Evolutionary conservation across 2,329 filamentous ascomycete genomes (phyloP).

Genomic region (Colletotrichum sp.): DNA sequence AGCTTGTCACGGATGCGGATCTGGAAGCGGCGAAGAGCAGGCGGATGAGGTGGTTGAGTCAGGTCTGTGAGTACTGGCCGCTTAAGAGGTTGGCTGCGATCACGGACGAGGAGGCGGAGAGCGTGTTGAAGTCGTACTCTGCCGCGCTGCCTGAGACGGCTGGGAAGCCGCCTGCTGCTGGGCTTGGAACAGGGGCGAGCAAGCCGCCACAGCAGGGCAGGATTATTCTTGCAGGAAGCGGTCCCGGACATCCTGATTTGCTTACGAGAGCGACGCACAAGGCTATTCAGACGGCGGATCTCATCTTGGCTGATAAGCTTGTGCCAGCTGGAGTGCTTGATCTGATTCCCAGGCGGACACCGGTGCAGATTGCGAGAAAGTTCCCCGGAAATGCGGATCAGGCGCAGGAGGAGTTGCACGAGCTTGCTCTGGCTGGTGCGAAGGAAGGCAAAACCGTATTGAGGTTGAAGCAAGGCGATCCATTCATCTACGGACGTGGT

Average conservation of each 20-base stretch:
- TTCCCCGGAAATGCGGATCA: constrained; percentile 96
- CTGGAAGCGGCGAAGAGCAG: constrained; percentile 76
- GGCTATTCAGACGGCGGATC: constrained; percentile 75
- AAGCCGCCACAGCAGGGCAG: constrained; percentile 56
- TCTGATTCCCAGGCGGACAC: constrained; percentile 87
- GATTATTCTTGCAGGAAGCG: constrained; percentile 89
- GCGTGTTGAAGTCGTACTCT: constrained; percentile 76
- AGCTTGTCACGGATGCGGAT: constrained; percentile 77
- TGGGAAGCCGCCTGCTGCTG: background rate
- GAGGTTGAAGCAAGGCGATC: constrained; percentile 93
- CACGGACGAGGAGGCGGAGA: constrained; percentile 78
- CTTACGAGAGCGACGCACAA: constrained; percentile 83
- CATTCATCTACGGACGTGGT: constrained; percentile 93
- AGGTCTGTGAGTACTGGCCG: constrained; percentile 99
- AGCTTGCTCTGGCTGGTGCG: constrained; percentile 74
- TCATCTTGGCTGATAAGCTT: constrained; percentile 87
- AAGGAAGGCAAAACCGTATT: constrained; percentile 77
- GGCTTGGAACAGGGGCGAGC: background rate
- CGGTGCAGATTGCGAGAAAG: constrained; percentile 91
- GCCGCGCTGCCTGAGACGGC: constrained; percentile 1
- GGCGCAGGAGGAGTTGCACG: constrained; percentile 88
- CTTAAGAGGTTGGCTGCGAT: constrained; percentile 81
- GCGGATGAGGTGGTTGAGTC: constrained; percentile 89
- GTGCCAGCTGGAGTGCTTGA: constrained; percentile 85
- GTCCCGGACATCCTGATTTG: constrained; percentile 90